Base-by-base conservation (phyloP, 2,329 filamentous ascomycete genomes). In the Pseudogymnoascus sp. region DNA sequence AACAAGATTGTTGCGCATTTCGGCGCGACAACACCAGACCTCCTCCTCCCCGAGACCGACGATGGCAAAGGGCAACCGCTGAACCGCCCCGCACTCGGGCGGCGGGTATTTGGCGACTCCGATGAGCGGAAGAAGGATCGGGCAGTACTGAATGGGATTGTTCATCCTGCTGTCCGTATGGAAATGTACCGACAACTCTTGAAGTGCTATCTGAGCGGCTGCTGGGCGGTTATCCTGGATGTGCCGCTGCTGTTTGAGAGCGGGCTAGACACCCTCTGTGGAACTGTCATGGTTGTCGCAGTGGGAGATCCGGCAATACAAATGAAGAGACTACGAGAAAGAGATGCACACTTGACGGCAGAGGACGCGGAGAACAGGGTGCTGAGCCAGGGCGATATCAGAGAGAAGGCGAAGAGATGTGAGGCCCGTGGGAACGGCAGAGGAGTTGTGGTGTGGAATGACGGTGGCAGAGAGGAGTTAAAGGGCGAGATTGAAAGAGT, bases 201-300 rank as follows among this genome's bases (percentile, higher is more conserved):
- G n/a, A 78, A 79, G 63, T 84, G 84, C 67, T 97, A 96, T 70
- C 61, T 94, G 12, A 75, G 75, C 1, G 93, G 94, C 0, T 73
- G 86, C 71, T 94, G 93, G 91, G 92, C 92, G 0, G 91, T 96
- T 3, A 88, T 99, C 36, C 80, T 97, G 14, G 94, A 99, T 71
- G 87, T 99, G 7, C 94, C 94, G 59, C 78, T 99, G 60, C 80
- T 99, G 41, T 97, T 97, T 69, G 94, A 99, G 79, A 88, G 86
- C 67, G 85, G 86, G 2, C 86, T 96, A 74, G 94, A 99, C 74
- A 78, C 85, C 39, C 84, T 96, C 66, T 97, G 92, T 71, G 92
- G 92, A 3, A 86, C 86, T 0, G 88, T 96, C 14, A 76, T 96
- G 63, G 92, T 99, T 0, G 93, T 97, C 1, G 92, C 88, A 0